Percentiles rank a stretch among this genome's conserved stretches.
Conservation (phyloP, 768 basidiomycete genomes). For the Lactarius hengduanensis region DNA sequence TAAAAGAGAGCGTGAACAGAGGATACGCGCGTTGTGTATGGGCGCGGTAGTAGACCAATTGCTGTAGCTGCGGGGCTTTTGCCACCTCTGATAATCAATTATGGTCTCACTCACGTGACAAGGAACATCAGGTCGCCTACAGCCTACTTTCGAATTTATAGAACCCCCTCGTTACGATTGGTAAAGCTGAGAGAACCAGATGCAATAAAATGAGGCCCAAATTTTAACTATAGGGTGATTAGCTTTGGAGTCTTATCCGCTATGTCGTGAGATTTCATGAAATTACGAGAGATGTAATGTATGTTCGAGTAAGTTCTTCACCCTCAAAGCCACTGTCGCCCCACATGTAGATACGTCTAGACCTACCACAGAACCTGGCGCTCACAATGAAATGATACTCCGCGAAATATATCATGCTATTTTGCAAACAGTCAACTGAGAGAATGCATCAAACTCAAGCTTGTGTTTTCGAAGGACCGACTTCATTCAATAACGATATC, state of each 20-base stretch:
- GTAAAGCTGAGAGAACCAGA: neutral
- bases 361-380: neutral
- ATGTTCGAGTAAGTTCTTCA: neutral
- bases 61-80: neutral
- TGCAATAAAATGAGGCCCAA: neutral
- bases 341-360: neutral
- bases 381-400: neutral
- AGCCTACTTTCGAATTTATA: neutral
- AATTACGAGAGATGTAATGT: neutral
- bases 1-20: neutral
- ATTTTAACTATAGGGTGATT: neutral
- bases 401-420: neutral
- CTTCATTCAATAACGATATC: neutral
- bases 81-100: neutral
- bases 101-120: neutral
- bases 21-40: neutral
- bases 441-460: neutral
- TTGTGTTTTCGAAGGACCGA: neutral
- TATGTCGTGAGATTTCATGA: conserved; percentile 10
- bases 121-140: neutral
- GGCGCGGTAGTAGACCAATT: neutral
- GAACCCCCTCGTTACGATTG: neutral
- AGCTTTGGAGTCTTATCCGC: neutral
- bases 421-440: neutral
- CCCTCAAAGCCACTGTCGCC: neutral